A percentile compares a stretch with the other conserved stretches of the same genome.
These are phyloP conservation scores for Zygnema circumcarinatum DNA, from an alignment of 139 green algal species.

Conservation along the genomic window DNA sequence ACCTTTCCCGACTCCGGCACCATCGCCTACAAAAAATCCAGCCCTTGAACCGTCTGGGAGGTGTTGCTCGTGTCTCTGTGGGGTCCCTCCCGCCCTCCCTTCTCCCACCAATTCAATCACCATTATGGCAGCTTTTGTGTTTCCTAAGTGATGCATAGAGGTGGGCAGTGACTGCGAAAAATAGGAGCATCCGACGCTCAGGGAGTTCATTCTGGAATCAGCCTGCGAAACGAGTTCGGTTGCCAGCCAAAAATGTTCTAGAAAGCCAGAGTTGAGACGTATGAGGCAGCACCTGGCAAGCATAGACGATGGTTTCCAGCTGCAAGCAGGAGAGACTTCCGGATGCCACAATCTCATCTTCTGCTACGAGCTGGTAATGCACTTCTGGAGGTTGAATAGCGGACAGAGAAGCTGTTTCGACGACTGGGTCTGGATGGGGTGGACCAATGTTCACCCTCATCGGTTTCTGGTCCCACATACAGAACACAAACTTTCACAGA, in stretches of 20 bases:
- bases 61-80: constrained; percentile 51
- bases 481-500: neutral
- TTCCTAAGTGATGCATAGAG: too few species aligned
- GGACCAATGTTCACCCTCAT: constrained; percentile 23
- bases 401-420: constrained; percentile 63
- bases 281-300: constrained; percentile 50
- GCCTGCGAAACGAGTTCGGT: too few species aligned
- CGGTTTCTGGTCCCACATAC: constrained; percentile 4
- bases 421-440: constrained; percentile 60
- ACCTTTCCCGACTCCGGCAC: constrained; percentile 87
- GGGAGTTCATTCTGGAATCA: constrained; percentile 3
- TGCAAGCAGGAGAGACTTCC: constrained; percentile 54
- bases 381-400: constrained; percentile 58
- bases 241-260: too few species aligned
- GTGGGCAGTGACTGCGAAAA: neutral
- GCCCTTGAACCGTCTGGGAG: constrained; percentile 25
- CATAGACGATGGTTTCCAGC: constrained; percentile 60
- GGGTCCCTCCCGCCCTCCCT: too few species aligned
- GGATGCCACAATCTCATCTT: constrained; percentile 12
- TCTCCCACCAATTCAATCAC: neutral
- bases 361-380: constrained; percentile 47
- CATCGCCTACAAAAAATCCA: constrained; percentile 69
- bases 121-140: neutral
- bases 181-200: neutral
- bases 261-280: too few species aligned